phyloP scores from a whole-genome alignment of 2,329 filamentous ascomycete genomes.

The Rosellinia necatrix region DNA sequence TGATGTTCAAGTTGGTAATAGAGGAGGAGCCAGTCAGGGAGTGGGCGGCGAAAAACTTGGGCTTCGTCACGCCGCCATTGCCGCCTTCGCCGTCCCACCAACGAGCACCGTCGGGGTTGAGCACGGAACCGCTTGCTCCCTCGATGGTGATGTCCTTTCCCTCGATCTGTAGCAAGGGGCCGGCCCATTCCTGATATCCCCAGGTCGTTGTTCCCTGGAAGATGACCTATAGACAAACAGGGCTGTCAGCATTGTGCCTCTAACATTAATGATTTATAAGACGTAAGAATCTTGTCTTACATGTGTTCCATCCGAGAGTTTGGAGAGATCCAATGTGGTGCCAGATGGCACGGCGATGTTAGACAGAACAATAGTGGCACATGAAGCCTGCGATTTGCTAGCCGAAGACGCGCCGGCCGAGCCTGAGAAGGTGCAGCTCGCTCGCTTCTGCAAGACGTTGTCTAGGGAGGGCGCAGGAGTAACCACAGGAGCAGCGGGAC shows the following conservation, averaged over 20 bases:
- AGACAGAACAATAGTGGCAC: conserved; percentile 58
- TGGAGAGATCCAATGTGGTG: conserved; percentile 61
- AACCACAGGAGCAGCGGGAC: conserved; percentile 6
- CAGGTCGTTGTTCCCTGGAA: conserved; percentile 71
- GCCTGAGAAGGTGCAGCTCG: conserved; percentile 58
- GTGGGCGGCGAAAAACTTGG: conserved; percentile 64
- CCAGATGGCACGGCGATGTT: conserved; percentile 62
- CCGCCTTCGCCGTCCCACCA: conserved; percentile 67
- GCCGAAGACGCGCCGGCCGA: conserved; percentile 46
- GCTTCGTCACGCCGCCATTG: conserved; percentile 66
- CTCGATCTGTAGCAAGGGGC: conserved; percentile 65
- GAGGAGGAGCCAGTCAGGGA: conserved; percentile 50
- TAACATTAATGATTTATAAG: neutral
- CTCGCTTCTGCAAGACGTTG: conserved; percentile 16
- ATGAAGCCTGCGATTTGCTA: conserved; percentile 54
- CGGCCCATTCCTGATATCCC: conserved; percentile 67
- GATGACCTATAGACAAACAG: conserved; percentile 48
- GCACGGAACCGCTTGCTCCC: conserved; percentile 54
- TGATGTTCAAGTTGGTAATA: conserved; percentile 55
- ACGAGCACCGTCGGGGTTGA: conserved; percentile 59
- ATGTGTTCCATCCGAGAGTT: conserved; percentile 54
- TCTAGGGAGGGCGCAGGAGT: conserved; percentile 14
- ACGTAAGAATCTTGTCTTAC: conserved; percentile 39
- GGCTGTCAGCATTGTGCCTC: neutral
- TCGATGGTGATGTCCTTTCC: conserved; percentile 60